Evolutionary conservation across 192 early-diverging fungal genomes (phyloP).

Genomic region (Entomortierella lignicola): DNA sequence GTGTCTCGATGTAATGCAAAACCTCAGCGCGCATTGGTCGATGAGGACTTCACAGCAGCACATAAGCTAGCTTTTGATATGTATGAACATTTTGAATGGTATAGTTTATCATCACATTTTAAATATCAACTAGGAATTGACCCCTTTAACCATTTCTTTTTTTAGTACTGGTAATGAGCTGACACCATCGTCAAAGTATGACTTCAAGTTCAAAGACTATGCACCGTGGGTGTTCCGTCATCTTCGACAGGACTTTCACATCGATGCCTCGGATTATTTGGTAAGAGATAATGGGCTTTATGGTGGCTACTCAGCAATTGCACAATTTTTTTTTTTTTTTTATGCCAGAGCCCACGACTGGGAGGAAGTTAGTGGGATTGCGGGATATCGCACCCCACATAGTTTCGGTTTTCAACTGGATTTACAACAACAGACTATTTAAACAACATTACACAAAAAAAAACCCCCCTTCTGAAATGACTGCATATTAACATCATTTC

Average conservation of each 20-base stretch:
- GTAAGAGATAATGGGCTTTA: slow-evolving; percentile 51
- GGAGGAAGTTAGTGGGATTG: not conserved
- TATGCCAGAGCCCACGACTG: not conserved
- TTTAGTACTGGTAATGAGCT: slow-evolving; percentile 90
- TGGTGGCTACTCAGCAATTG: too few relatives aligned
- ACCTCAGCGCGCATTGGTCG: slow-evolving; percentile 73
- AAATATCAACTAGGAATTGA: too few relatives aligned
- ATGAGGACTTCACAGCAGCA: slow-evolving; percentile 84
- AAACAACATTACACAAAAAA: too few relatives aligned
- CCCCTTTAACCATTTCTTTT: not conserved
- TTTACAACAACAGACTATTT: too few relatives aligned
- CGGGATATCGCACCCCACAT: too few relatives aligned
- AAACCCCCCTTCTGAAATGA: too few relatives aligned
- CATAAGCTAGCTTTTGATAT: slow-evolving; percentile 98
- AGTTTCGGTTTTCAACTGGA: too few relatives aligned
- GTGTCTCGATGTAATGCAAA: slow-evolving; percentile 91
- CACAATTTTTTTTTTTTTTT: not conserved
- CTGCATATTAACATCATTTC: too few relatives aligned
- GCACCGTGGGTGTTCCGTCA: slow-evolving; percentile 96
- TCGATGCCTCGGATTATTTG: slow-evolving; percentile 94
- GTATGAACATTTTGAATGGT: slow-evolving; percentile 54
- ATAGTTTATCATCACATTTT: not conserved
- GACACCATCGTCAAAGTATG: slow-evolving; percentile 94
- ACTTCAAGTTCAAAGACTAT: slow-evolving; percentile 99
- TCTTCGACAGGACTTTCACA: slow-evolving; percentile 87